Conservation (phyloP, 202 grass and related monocot species). For the Schoenoplectus triqueter region DNA sequence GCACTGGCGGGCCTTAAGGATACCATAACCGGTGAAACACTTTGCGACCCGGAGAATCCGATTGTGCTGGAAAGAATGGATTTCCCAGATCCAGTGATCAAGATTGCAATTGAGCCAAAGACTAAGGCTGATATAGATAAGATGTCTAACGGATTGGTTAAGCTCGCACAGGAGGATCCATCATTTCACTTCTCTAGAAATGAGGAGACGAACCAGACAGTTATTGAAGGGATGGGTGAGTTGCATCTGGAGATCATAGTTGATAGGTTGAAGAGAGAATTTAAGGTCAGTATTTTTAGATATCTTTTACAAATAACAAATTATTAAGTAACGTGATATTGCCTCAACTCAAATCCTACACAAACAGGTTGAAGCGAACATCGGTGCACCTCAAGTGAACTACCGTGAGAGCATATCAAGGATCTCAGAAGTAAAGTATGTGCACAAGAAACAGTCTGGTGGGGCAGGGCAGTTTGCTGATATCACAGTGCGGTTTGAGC, state of each 20-base stretch:
- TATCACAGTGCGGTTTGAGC: constrained; percentile 86
- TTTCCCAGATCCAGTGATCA: constrained; percentile 98
- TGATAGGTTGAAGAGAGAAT: constrained; percentile 91
- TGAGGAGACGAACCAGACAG: constrained; percentile 97
- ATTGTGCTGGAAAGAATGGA: constrained; percentile 98
- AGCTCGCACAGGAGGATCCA: constrained; percentile 95
- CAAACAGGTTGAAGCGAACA: constrained; percentile 92
- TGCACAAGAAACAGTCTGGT: constrained; percentile 98
- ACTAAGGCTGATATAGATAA: constrained; percentile 99
- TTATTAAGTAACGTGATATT: neutral
- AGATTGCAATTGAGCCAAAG: constrained; percentile 98
- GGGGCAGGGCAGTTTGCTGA: constrained; percentile 96
- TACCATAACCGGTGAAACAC: constrained; percentile 95
- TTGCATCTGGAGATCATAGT: constrained; percentile 99
- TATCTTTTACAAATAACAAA: constrained; percentile 35
- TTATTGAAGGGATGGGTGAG: constrained; percentile 99
- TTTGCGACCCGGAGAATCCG: constrained; percentile 69
- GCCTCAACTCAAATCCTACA: constrained; percentile 26
- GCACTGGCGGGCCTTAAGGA: constrained; percentile 95
- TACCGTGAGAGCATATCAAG: constrained; percentile 99
- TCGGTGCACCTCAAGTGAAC: constrained; percentile 97
- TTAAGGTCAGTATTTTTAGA: constrained; percentile 65
- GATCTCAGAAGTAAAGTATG: constrained; percentile 74
- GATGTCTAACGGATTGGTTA: constrained; percentile 85
- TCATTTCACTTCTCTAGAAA: constrained; percentile 99